Evolutionary conservation across 1,284 basidiomycete genomes (phyloP).

Genomic region (Stygiomarasmius scandens): DNA sequence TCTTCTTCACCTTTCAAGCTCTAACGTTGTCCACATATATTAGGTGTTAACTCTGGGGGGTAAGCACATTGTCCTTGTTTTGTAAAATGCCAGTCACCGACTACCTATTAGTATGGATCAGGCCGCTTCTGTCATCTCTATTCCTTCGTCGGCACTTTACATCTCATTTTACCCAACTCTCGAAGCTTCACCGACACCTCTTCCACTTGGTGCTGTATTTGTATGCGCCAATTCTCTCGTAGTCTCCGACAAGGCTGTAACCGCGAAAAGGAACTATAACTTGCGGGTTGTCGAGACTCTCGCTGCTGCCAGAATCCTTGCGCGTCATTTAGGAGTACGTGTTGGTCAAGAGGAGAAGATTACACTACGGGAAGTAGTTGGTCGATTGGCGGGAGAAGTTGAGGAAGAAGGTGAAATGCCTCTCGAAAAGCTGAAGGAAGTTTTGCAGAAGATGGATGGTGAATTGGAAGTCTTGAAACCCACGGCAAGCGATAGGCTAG

Average conservation of each 20-base stretch:
- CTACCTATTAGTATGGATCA: conserved; percentile 82
- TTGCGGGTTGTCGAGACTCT: conserved; percentile 87
- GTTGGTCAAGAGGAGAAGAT: conserved; percentile 50
- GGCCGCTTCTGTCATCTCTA: conserved; percentile 79
- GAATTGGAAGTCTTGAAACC: conserved; percentile 60
- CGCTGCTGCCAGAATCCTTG: conserved; percentile 75
- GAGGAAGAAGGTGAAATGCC: conserved; percentile 41
- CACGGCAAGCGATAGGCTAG: conserved; percentile 43
- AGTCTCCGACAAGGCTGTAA: conserved; percentile 80
- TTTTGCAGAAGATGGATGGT: conserved; percentile 48
- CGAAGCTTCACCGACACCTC: conserved; percentile 61
- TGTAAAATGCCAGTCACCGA: too few species aligned
- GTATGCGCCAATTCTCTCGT: conserved; percentile 86
- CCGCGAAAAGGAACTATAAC: conserved; percentile 81
- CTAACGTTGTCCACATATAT: conserved; percentile 2
- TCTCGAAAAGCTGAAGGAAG: conserved; percentile 46
- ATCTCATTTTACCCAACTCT: conserved; percentile 83
- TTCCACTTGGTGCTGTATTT: conserved; percentile 60
- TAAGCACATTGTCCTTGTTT: too few species aligned
- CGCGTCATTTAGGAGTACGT: conserved; percentile 52
- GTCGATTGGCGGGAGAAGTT: conserved; percentile 49
- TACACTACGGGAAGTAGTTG: conserved; percentile 56
- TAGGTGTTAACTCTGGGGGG: conserved; percentile 76
- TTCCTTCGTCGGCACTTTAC: conserved; percentile 71
- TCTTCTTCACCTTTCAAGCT: conserved; percentile 10